Percentiles rank a stretch among this genome's conserved stretches.
Evolutionary conservation across 306 rosid genomes (phyloP).

Genomic region (Fragaria ananassa): DNA sequence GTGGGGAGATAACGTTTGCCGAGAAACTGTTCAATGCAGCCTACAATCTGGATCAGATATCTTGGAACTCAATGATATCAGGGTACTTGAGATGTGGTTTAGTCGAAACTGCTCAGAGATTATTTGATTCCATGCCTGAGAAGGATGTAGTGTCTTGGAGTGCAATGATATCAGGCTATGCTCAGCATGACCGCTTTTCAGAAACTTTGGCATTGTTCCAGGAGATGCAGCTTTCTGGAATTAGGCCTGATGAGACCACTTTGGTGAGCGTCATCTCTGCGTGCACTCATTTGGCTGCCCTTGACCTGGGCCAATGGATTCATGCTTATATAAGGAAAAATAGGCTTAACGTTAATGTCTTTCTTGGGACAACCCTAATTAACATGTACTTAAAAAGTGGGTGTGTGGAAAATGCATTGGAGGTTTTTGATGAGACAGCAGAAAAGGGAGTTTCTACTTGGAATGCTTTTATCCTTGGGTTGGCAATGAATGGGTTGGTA

Average conservation of each 20-base stretch:
- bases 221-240: constrained; percentile 61
- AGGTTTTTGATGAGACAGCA: constrained; percentile 52
- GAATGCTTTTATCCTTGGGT: constrained; percentile 80
- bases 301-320: constrained; percentile 72
- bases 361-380: constrained; percentile 42
- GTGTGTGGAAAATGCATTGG: constrained; percentile 61
- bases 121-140: constrained; percentile 67
- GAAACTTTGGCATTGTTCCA: constrained; percentile 66
- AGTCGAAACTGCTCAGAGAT: constrained; percentile 48
- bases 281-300: constrained; percentile 65
- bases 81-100: constrained; percentile 64
- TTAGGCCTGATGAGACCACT: constrained; percentile 59
- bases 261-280: constrained; percentile 72
- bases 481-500: constrained; percentile 72
- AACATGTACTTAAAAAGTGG: constrained; percentile 76
- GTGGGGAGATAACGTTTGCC: constrained; percentile 54
- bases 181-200: constrained; percentile 50
- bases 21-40: constrained; percentile 48
- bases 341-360: constrained; percentile 25
- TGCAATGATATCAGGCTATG: constrained; percentile 77
- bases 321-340: constrained; percentile 67
- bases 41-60: constrained; percentile 50
- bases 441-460: constrained; percentile 72
- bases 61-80: constrained; percentile 91
- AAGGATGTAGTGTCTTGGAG: constrained; percentile 79